These are phyloP conservation scores for Halophytophthora batemanensis DNA, from an alignment of 352 stramenopile genomes.

Conservation along the genomic window DNA sequence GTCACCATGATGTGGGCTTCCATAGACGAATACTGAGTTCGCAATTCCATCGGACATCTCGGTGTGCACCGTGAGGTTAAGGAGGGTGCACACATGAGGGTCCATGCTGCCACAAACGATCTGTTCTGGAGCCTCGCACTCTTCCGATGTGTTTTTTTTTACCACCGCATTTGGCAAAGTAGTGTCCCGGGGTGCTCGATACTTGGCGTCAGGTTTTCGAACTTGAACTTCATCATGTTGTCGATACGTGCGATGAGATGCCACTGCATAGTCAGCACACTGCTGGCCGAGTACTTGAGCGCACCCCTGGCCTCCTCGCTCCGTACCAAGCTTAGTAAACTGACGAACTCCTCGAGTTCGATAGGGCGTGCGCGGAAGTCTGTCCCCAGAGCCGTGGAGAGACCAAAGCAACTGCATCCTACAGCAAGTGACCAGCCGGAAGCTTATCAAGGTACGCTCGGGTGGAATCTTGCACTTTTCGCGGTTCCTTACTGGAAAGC, in stretches of 20 bases:
- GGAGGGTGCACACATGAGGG: constrained; percentile 13
- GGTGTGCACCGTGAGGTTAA: constrained; percentile 16
- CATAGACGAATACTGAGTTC: constrained; percentile 10
- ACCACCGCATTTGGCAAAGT: constrained; percentile 18
- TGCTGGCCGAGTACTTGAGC: too few species aligned
- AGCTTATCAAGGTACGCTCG: too few species aligned
- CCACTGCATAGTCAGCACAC: constrained; percentile 16
- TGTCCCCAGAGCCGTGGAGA: too few species aligned
- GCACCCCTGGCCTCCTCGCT: too few species aligned
- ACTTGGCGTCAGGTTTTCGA: constrained; percentile 3
- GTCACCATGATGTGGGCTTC: constrained; percentile 14
- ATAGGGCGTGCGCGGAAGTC: too few species aligned
- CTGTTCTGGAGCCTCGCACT: constrained; percentile 18
- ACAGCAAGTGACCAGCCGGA: too few species aligned
- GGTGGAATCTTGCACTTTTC: too few species aligned
- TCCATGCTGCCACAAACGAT: constrained; percentile 21
- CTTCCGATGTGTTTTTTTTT: constrained; percentile 20
- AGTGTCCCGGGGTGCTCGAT: constrained; percentile 10
- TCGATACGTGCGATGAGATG: constrained; percentile 17
- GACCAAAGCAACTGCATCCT: too few species aligned
- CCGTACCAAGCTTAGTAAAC: too few species aligned
- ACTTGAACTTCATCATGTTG: constrained; percentile 26
- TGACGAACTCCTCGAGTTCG: too few species aligned
- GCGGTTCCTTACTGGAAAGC: too few species aligned
- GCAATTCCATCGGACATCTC: constrained; percentile 2